These are phyloP conservation scores for Penicilliopsis zonata DNA, from an alignment of 495 filamentous ascomycete species.

Conservation along the genomic window DNA sequence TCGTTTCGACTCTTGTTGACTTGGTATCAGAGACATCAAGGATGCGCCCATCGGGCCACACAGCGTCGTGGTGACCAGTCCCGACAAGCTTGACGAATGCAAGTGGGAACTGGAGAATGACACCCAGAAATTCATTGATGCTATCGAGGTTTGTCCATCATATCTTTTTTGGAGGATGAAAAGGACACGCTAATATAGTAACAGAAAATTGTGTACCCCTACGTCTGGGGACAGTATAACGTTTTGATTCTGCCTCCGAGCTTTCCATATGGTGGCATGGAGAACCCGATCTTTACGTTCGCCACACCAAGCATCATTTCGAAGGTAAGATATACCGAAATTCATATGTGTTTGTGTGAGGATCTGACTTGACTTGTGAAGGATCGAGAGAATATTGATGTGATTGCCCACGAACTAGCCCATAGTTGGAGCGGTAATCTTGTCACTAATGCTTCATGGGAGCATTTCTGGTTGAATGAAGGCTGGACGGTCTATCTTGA, in stretches of 20 bases:
- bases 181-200: background rate
- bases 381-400: slow-evolving; percentile 88
- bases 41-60: slow-evolving; percentile 75
- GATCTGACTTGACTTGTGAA: slow-evolving; percentile 1
- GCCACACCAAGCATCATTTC: slow-evolving; percentile 87
- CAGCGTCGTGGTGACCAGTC: slow-evolving; percentile 72
- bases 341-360: background rate
- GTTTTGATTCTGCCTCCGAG: slow-evolving; percentile 81
- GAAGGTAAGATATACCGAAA: slow-evolving; percentile 29
- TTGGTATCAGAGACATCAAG: slow-evolving; percentile 51
- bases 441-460: slow-evolving; percentile 83
- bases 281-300: slow-evolving; percentile 90
- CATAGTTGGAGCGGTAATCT: slow-evolving; percentile 94
- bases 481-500: slow-evolving; percentile 95
- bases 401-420: slow-evolving; percentile 88
- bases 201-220: slow-evolving; percentile 68
- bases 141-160: slow-evolving; percentile 56
- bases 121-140: slow-evolving; percentile 81
- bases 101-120: slow-evolving; percentile 85
- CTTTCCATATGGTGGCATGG: slow-evolving; percentile 88
- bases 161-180: slow-evolving; percentile 3
- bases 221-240: slow-evolving; percentile 91
- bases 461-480: slow-evolving; percentile 97
- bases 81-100: slow-evolving; percentile 70
- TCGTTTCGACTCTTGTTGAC: slow-evolving; percentile 1